These are phyloP conservation scores for Rhodofomes roseus DNA, from an alignment of 1,284 basidiomycete species.

Conservation along the genomic window DNA sequence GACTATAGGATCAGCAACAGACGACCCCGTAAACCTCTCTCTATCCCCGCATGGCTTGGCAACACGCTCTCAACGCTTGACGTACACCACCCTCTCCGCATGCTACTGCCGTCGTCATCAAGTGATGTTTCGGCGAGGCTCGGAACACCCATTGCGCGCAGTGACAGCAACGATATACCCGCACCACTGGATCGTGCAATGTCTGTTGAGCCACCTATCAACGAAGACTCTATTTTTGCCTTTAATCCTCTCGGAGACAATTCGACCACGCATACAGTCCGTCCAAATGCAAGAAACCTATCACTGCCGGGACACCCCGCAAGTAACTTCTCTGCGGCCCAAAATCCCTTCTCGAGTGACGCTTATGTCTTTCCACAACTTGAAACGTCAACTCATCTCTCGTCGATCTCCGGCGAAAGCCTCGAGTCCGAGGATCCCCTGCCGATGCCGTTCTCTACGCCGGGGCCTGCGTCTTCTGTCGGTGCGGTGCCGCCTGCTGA, in stretches of 20 bases:
- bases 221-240: conserved; percentile 3
- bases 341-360: background rate
- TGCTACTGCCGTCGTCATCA: conserved; percentile 18
- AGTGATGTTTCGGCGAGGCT: background rate
- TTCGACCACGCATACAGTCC: background rate
- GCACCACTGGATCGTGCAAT: background rate
- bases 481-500: background rate
- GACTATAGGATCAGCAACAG: background rate
- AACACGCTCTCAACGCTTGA: conserved; percentile 39
- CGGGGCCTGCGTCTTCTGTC: conserved; percentile 28
- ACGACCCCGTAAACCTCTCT: conserved; percentile 4
- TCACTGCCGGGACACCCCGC: background rate
- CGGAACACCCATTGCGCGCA: background rate
- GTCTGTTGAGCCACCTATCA: background rate
- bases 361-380: background rate
- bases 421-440: background rate
- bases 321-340: background rate
- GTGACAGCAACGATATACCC: background rate
- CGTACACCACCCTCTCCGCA: conserved; percentile 41
- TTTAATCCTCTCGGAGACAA: background rate
- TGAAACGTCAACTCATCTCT: background rate
- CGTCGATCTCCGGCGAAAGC: background rate
- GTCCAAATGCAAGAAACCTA: background rate
- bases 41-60: conserved; percentile 45
- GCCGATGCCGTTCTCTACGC: conserved; percentile 32